Conservation (phyloP, 345 rosid genomes). For the Linum tenue region DNA sequence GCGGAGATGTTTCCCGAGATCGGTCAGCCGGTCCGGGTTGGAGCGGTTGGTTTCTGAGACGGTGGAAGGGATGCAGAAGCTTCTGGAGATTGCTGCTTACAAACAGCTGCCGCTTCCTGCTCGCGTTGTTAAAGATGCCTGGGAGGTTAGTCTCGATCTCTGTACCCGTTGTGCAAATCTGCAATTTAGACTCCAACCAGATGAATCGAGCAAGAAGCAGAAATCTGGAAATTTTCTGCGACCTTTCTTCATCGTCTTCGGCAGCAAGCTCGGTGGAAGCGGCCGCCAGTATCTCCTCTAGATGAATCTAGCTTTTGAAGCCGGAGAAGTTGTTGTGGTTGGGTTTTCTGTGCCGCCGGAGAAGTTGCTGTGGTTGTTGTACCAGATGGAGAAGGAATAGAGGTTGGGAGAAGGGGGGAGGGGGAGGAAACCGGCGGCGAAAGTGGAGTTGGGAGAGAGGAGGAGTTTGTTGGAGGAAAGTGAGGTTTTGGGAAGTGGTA, state of each 20-base stretch:
- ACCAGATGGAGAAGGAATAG: constrained; percentile 41
- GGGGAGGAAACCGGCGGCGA: constrained; percentile 49
- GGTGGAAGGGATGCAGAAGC: constrained; percentile 9
- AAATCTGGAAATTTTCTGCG: too few species aligned
- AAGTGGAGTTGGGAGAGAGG: constrained; percentile 34
- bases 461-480: constrained; percentile 26
- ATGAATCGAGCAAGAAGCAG: too few species aligned
- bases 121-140: constrained; percentile 14
- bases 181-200: too few species aligned
- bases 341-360: too few species aligned
- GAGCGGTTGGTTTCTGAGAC: constrained; percentile 34
- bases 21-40: too few species aligned
- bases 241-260: too few species aligned
- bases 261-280: too few species aligned
- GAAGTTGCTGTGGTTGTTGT: constrained; percentile 15
- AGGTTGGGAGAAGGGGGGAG: background rate
- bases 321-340: too few species aligned
- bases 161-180: too few species aligned
- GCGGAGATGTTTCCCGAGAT: constrained; percentile 32
- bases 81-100: constrained; percentile 10
- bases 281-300: too few species aligned
- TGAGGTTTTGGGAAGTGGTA: constrained; percentile 5
- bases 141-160: constrained; percentile 29
- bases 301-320: too few species aligned
- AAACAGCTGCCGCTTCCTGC: constrained; percentile 16